Evolutionary conservation across 2,329 filamentous ascomycete species (phyloP), one percentile per base, ranked within the genome.

Genomic region (Zasmidium citrigriseum): DNA sequence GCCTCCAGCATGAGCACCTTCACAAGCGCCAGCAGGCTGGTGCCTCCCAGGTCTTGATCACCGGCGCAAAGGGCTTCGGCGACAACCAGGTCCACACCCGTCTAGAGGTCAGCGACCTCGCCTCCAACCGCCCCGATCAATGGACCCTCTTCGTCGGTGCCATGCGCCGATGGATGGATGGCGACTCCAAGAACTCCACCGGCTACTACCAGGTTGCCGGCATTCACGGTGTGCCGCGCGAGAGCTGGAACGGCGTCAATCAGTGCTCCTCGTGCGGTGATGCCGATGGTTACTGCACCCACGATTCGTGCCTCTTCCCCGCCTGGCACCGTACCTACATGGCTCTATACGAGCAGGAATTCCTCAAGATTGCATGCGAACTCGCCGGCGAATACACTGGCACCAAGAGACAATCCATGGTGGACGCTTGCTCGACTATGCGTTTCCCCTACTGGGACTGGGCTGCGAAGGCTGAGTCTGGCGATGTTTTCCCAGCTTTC

Each of bases 271-370:
- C 47, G 21, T 71, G 68, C 53, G 47, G 57, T n/a, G 65, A 63
- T 46, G 60, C 66, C 34, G 63, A 68, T 46, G 71, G 71, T n/a
- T 73, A 73, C 61, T 73, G 71, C 64, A 67, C 69, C n/a, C 71
- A 73, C 66, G 62, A 68, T 44, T 71, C 68, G 3, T 56, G 70
- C n/a, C 67, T 70, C 21, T 73, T 73, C 64, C 70, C 71, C 20
- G 53, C 64, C 2, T 73, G 70, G 70, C 71, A 73, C 58, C 70
- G 71, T 45, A 56, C 64, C 47, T 73, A 70, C 59, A 64, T 69
- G 57, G 70, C 70, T 20, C 64, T 72, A 10, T 72, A 69, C 57
- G 71, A 73, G 63, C 71, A 73, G 60, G 56, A 68, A 45, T 69
- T 73, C 57, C 52, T 72, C 53, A 60, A 61, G 22, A 48, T 69